Base-by-base conservation (phyloP, 83 land plant genomes). In the Picea mariana region DNA sequence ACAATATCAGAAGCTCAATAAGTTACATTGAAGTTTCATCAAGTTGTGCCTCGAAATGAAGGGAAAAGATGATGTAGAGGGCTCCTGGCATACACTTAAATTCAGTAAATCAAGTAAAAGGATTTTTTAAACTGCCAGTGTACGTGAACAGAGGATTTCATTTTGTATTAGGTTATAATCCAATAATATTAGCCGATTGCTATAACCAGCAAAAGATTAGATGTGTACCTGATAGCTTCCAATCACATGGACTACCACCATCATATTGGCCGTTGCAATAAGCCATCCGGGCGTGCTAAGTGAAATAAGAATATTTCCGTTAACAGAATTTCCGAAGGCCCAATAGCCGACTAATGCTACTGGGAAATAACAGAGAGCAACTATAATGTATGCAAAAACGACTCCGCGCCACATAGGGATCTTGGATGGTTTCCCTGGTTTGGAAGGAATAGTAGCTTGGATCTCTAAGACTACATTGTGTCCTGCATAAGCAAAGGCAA, bases 401-500 rank as follows among this genome's bases (percentile, higher is more conserved):
- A 93, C 90, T 23, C 99, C 99, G 72, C 83, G 87, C 99, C 99
- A 96, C 99, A 96, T 94, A 0, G 99, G 92, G 34, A 80, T 71
- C 84, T 94, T 96, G 18, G 99, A 96, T 1, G 99, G 97, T 79
- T 88, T 89, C 71, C 87, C 93, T 0, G 92, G 94, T 3, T 88
- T 89, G 18, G 97, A 94, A 64, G 99, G 99, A 67, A 38, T 38
- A 0, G 40, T 38, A 38, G 40, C 40, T 38, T 38, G 40, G 0
- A 38, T 38, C 0, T 38, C 99, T 69, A 96, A 75, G 0, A 94
- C 99, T 71, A 96, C 99, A 82, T 89, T 96, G 85, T 96, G 99
- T 6, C 97, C 95, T 0, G 97, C 99, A 79, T 94, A 96, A 15
- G 97, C 97, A 87, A 96, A 96, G 0, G 97, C 94, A 3, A 96